phyloP scores from a whole-genome alignment of 1,284 basidiomycete species.

The Puccinia hordei region DNA sequence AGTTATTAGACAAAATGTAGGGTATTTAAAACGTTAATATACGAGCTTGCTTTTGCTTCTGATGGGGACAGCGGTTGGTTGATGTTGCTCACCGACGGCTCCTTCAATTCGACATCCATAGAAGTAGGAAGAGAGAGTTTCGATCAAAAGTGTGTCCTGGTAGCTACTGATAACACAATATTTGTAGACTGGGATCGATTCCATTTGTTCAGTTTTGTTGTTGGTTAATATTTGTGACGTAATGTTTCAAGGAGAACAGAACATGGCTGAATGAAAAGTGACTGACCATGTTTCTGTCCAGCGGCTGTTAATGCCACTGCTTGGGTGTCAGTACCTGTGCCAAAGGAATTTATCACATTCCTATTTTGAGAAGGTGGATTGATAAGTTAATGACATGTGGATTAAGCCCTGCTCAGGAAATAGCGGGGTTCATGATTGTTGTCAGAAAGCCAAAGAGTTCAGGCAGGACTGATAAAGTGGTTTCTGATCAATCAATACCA shows the following conservation, averaged over 20 bases:
- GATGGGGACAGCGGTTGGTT: no score
- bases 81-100: slow-evolving; percentile 7
- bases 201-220: not conserved
- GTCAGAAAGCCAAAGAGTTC: no score
- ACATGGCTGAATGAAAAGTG: not conserved
- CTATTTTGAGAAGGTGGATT: not conserved
- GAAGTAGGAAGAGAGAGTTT: not conserved
- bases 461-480: no score
- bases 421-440: no score
- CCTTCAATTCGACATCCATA: slow-evolving; percentile 39
- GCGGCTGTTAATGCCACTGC: slow-evolving; percentile 37
- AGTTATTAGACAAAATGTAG: not conserved
- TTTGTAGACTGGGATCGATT: slow-evolving; percentile 1
- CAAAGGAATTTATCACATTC: slow-evolving; percentile 37
- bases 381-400: not conserved
- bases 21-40: no score
- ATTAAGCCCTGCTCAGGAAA: not conserved
- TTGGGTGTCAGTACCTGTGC: slow-evolving; percentile 41
- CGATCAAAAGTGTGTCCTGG: slow-evolving; percentile 31
- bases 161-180: slow-evolving; percentile 34
- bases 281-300: slow-evolving; percentile 36
- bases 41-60: not conserved
- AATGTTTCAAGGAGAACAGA: not conserved
- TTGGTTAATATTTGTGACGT: not conserved
- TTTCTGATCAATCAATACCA: no score